Percentiles rank a stretch among this genome's conserved stretches.
Conservation (phyloP, 2,329 filamentous ascomycete genomes). For the Trichothecium roseum region DNA sequence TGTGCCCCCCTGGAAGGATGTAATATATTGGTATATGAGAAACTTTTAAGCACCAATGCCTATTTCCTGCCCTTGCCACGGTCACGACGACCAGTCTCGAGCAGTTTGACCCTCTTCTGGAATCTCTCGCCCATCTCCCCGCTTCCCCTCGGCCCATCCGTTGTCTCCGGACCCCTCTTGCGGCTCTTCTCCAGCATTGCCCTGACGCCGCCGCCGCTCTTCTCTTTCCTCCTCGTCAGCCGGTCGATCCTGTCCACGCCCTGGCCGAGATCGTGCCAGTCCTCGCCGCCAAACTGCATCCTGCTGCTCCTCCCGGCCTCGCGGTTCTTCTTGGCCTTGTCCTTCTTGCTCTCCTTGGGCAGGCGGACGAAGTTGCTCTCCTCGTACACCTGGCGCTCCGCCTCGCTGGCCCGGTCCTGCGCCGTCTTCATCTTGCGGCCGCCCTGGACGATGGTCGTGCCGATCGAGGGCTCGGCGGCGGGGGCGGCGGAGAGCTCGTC, state of each 20-base stretch:
- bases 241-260: slow-evolving; percentile 79
- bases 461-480: slow-evolving; percentile 78
- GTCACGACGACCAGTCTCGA: slow-evolving; percentile 35
- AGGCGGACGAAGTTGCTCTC: slow-evolving; percentile 85
- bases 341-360: slow-evolving; percentile 81
- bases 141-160: slow-evolving; percentile 56
- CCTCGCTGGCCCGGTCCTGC: slow-evolving; percentile 65
- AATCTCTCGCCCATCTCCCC: slow-evolving; percentile 64
- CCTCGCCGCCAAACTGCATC: slow-evolving; percentile 78
- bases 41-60: too few relatives aligned
- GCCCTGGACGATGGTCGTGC: slow-evolving; percentile 72
- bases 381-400: slow-evolving; percentile 76
- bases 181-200: slow-evolving; percentile 72
- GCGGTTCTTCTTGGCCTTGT: slow-evolving; percentile 54
- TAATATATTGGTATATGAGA: too few relatives aligned
- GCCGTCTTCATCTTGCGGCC: slow-evolving; percentile 73
- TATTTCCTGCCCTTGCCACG: slow-evolving; percentile 29
- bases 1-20: too few relatives aligned
- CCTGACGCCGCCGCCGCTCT: slow-evolving; percentile 43
- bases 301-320: slow-evolving; percentile 37
- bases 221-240: slow-evolving; percentile 61
- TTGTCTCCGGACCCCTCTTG: slow-evolving; percentile 61
- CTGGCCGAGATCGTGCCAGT: slow-evolving; percentile 79
- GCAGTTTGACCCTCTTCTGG: slow-evolving; percentile 54
- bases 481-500: slow-evolving; percentile 77